Percentiles rank a stretch among this genome's conserved stretches.
These are phyloP conservation scores for Hyaloscypha variabilis DNA, from an alignment of 495 filamentous ascomycete species.

Conservation along the genomic window DNA sequence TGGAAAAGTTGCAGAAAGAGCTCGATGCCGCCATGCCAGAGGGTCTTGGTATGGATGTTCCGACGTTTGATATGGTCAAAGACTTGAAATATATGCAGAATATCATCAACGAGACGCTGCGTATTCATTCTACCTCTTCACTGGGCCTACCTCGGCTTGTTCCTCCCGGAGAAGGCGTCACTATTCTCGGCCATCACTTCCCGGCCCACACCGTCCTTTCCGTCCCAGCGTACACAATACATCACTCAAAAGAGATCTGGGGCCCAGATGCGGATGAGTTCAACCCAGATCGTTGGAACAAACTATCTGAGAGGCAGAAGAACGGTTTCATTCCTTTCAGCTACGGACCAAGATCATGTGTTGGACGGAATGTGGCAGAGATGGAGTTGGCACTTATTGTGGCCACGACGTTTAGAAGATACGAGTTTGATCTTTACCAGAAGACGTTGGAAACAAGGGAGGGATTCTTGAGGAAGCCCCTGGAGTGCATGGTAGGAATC, in stretches of 20 bases:
- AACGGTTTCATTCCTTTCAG: conserved; percentile 84
- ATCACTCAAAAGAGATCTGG: conserved; percentile 84
- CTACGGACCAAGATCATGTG: conserved; percentile 78
- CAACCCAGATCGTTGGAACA: conserved; percentile 75
- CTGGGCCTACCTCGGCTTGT: conserved; percentile 86
- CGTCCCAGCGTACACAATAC: conserved; percentile 87
- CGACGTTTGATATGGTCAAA: conserved; percentile 69
- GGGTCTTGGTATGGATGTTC: conserved; percentile 55
- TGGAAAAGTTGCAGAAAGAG: conserved; percentile 69
- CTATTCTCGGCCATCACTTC: conserved; percentile 63
- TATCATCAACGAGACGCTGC: conserved; percentile 88
- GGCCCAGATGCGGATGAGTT: conserved; percentile 79
- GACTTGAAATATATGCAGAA: conserved; percentile 77
- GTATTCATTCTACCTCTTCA: conserved; percentile 85
- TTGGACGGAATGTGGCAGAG: conserved; percentile 87
- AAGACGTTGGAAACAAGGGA: conserved; percentile 76
- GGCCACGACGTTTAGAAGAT: conserved; percentile 73
- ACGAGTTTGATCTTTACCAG: conserved; percentile 75
- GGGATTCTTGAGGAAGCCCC: conserved; percentile 88
- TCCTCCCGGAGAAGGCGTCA: conserved; percentile 48
- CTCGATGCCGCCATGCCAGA: conserved; percentile 69
- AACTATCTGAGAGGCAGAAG: conserved; percentile 66
- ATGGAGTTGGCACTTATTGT: conserved; percentile 89
- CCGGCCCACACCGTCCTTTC: conserved; percentile 74
- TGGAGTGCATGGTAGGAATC: conserved; percentile 74